Conservation (phyloP, 768 basidiomycete species). For the Udeniomyces megalosporus region DNA sequence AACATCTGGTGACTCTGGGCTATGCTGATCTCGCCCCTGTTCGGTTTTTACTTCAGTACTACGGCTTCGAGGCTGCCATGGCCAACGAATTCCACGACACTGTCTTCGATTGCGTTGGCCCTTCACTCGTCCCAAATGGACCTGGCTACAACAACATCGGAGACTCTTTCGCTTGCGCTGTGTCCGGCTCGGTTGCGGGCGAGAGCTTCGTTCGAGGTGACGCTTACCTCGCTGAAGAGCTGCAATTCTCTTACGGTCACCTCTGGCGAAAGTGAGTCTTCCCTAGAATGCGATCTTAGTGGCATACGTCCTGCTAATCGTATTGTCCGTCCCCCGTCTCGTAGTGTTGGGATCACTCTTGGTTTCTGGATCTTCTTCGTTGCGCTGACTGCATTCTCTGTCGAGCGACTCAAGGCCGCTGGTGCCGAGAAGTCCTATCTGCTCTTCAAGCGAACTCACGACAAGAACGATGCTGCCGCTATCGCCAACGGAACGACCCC, state of each 20-base stretch:
- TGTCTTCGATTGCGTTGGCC: constrained; percentile 32
- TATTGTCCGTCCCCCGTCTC: neutral
- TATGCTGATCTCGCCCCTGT: no score
- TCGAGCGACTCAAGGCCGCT: constrained; percentile 24
- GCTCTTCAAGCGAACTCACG: constrained; percentile 11
- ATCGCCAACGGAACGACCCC: constrained; percentile 1
- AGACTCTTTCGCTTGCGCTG: constrained; percentile 21
- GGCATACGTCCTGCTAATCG: constrained; percentile 1
- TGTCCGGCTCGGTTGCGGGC: constrained; percentile 25
- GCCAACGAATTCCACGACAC: constrained; percentile 71
- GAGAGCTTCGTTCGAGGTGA: constrained; percentile 24
- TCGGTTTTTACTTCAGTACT: constrained; percentile 22
- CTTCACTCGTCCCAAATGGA: constrained; percentile 24
- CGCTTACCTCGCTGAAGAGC: constrained; percentile 43
- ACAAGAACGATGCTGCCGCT: constrained; percentile 11
- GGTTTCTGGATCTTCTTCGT: constrained; percentile 46
- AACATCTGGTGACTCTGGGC: no score
- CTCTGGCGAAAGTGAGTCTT: constrained; percentile 26
- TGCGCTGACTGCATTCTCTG: constrained; percentile 36
- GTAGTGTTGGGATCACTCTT: constrained; percentile 52
- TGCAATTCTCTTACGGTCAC: constrained; percentile 28
- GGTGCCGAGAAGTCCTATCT: constrained; percentile 11
- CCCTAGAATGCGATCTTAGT: neutral
- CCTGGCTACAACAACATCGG: constrained; percentile 22
- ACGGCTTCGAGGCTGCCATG: constrained; percentile 63